These are phyloP conservation scores for Colletotrichum filicis DNA, from an alignment of 2,329 filamentous ascomycete genomes.

Conservation along the genomic window DNA sequence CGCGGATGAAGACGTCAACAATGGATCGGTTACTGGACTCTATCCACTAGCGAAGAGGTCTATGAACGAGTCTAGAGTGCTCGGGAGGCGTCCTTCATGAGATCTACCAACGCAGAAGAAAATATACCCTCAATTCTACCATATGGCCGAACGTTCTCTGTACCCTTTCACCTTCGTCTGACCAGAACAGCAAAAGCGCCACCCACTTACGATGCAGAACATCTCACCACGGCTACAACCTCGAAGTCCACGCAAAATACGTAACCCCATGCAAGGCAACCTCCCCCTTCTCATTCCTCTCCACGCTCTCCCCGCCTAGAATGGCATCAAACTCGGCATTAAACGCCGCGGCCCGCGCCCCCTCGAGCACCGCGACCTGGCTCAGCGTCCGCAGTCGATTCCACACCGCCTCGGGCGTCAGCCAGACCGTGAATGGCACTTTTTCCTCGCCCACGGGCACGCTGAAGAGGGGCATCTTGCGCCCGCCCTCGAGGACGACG, in stretches of 20 bases:
- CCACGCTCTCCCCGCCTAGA: conserved; percentile 62
- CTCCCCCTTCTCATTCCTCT: conserved; percentile 70
- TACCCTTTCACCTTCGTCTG: neutral
- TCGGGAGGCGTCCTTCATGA: conserved; percentile 10
- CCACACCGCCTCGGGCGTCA: conserved; percentile 71
- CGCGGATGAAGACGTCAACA: neutral
- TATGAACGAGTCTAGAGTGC: neutral
- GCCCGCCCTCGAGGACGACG: conserved; percentile 44
- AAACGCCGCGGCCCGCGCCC: conserved; percentile 59
- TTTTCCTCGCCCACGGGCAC: conserved; percentile 69
- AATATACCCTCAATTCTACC: conserved; percentile 31
- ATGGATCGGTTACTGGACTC: neutral
- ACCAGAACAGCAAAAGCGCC: neutral
- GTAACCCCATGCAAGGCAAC: conserved; percentile 73
- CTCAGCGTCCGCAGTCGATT: conserved; percentile 73
- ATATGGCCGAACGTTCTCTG: neutral
- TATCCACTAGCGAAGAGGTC: neutral
- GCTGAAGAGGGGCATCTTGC: conserved; percentile 62
- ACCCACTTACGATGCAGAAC: neutral
- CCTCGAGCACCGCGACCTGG: conserved; percentile 71
- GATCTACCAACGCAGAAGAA: conserved; percentile 10
- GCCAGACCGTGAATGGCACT: conserved; percentile 67
- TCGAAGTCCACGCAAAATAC: conserved; percentile 70
- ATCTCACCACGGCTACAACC: conserved; percentile 44
- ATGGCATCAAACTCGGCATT: conserved; percentile 64